A percentile compares a stretch with the other conserved stretches of the same genome.
phyloP scores from a whole-genome alignment of 2,329 filamentous ascomycete genomes.

The Alternaria conjuncta region DNA sequence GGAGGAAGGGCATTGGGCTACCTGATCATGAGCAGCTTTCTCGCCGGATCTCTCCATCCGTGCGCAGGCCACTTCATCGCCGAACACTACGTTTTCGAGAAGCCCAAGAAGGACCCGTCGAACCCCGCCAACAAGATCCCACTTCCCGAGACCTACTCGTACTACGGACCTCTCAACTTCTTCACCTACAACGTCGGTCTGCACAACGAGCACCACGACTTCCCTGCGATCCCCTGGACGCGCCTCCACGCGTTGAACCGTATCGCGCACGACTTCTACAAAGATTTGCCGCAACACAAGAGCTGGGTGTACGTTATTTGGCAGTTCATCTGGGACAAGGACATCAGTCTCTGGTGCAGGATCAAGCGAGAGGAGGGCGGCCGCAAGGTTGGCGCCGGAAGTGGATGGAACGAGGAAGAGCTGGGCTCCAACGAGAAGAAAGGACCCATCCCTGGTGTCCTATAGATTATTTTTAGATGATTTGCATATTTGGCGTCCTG shows the following conservation, averaged over 20 bases:
- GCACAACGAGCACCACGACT: conserved; percentile 99
- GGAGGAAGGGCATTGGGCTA: conserved; percentile 76
- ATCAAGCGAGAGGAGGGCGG: conserved; percentile 89
- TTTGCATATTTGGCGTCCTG: conserved; percentile 8
- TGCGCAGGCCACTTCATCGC: conserved; percentile 98
- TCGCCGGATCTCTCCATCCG: conserved; percentile 91
- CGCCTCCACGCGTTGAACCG: conserved; percentile 76
- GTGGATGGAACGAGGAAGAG: conserved; percentile 57
- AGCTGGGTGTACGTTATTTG: conserved; percentile 95
- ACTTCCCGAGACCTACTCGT: conserved; percentile 93
- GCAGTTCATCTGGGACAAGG: conserved; percentile 91
- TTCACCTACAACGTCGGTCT: conserved; percentile 96
- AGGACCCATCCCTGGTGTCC: conserved; percentile 53
- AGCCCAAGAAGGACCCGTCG: conserved; percentile 59
- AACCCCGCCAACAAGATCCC: conserved; percentile 58
- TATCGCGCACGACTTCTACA: conserved; percentile 91
- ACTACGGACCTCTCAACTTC: conserved; percentile 92
- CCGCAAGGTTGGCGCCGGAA: conserved; percentile 59
- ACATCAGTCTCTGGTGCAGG: conserved; percentile 87
- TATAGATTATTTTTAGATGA: conserved; percentile 4
- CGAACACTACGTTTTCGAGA: conserved; percentile 72
- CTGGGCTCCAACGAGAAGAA: conserved; percentile 56
- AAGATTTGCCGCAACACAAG: conserved; percentile 80
- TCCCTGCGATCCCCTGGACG: conserved; percentile 96
- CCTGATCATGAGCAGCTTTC: conserved; percentile 86